These are phyloP conservation scores for Fusarium nisikadoi DNA, from an alignment of 2,329 filamentous ascomycete species.

Conservation along the genomic window DNA sequence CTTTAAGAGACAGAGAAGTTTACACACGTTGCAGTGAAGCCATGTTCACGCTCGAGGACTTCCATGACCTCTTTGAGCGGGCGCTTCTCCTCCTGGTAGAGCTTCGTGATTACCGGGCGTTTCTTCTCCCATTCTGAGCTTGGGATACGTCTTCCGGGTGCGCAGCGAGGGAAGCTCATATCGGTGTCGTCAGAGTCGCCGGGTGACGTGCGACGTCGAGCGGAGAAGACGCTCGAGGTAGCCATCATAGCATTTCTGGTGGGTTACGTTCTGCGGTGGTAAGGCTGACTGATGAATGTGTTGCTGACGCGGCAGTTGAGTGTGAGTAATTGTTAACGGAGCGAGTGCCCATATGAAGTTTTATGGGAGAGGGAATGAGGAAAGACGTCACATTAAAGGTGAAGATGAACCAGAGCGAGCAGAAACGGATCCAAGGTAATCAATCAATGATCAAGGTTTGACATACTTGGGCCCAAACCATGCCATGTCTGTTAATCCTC, in stretches of 20 bases:
- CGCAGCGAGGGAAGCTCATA: slow-evolving; percentile 39
- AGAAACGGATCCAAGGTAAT: background rate
- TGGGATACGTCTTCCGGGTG: slow-evolving; percentile 48
- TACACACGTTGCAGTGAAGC: slow-evolving; percentile 54
- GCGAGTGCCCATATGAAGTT: background rate
- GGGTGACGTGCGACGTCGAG: slow-evolving; percentile 40
- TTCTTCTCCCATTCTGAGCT: slow-evolving; percentile 50
- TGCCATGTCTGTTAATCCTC: slow-evolving; percentile 16
- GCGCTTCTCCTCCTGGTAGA: slow-evolving; percentile 55
- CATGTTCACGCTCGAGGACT: slow-evolving; percentile 51
- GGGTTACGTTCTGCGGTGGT: background rate
- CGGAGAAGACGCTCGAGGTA: slow-evolving; percentile 35
- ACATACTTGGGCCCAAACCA: slow-evolving; percentile 3
- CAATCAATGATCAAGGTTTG: background rate
- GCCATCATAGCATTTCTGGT: slow-evolving; percentile 35
- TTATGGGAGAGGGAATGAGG: background rate
- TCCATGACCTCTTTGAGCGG: slow-evolving; percentile 55
- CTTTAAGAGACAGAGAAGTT: background rate
- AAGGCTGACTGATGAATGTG: background rate
- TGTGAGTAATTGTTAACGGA: background rate
- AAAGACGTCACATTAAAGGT: slow-evolving; percentile 16
- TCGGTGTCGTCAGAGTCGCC: slow-evolving; percentile 47
- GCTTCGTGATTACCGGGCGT: slow-evolving; percentile 50
- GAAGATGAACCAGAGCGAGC: background rate
- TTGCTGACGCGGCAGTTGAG: slow-evolving; percentile 5